Evolutionary conservation across 2,329 filamentous ascomycete species (phyloP).

Genomic region (Aspergillus pseudoglaucus): DNA sequence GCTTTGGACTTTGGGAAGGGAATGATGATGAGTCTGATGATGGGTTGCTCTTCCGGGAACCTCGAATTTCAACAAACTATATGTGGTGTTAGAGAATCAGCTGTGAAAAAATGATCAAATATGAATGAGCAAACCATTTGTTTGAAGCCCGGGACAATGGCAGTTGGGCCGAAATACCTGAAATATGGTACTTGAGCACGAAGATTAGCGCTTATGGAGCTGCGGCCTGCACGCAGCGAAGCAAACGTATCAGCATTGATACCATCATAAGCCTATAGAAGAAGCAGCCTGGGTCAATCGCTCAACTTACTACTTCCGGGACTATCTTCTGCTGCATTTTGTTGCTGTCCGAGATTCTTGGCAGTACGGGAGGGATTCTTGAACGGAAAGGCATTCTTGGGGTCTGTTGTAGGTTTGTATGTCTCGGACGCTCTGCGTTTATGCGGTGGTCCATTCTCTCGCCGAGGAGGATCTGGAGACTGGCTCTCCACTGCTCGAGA

Average conservation of each 20-base stretch:
- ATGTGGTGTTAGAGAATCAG: conserved; percentile 45
- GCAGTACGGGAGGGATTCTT: conserved; percentile 12
- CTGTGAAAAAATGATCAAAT: background rate
- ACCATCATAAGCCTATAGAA: background rate
- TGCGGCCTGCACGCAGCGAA: conserved; percentile 22
- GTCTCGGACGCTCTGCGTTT: conserved; percentile 4
- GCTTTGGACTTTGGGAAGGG: conserved; percentile 29
- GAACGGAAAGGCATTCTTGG: conserved; percentile 11
- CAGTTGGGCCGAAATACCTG: conserved; percentile 82
- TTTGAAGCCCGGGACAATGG: conserved; percentile 86
- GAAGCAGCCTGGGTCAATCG: background rate
- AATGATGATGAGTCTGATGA: conserved; percentile 34
- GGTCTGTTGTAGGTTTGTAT: conserved; percentile 8
- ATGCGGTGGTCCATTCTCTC: background rate
- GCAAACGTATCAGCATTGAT: background rate
- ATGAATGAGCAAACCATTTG: conserved; percentile 61
- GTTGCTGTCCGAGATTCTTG: conserved; percentile 19
- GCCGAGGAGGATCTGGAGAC: conserved; percentile 19
- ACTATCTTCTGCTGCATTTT: conserved; percentile 20
- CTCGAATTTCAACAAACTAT: conserved; percentile 50
- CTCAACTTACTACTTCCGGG: conserved; percentile 32
- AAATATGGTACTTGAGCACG: conserved; percentile 68
- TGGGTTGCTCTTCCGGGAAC: conserved; percentile 39
- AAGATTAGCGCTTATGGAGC: conserved; percentile 29
- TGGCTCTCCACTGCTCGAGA: conserved; percentile 18